phyloP scores from a whole-genome alignment of 805 yeast species.

The Schizosaccharomyces cryophilus region DNA sequence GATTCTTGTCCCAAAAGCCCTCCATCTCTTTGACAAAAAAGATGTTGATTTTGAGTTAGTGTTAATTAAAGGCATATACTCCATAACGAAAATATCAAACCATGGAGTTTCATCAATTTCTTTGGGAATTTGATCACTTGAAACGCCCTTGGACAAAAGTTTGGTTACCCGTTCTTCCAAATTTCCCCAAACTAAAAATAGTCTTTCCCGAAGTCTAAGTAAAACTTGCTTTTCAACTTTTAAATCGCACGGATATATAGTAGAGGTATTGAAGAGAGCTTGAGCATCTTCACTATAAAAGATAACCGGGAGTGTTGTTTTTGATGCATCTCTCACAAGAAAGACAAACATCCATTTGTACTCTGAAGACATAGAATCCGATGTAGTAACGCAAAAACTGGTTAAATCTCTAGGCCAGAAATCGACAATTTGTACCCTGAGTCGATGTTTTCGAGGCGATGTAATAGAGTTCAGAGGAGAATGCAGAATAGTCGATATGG shows the following conservation, averaged over 20 bases:
- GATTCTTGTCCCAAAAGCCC: background rate
- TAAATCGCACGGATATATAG: background rate
- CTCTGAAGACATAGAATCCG: background rate
- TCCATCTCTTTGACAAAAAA: background rate
- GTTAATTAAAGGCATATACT: background rate
- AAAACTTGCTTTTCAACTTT: background rate
- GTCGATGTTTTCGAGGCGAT: background rate
- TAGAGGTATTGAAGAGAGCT: background rate
- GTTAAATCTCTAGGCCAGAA: background rate
- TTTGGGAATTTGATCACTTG: background rate
- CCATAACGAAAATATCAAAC: background rate
- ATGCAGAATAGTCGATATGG: background rate
- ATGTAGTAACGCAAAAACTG: background rate
- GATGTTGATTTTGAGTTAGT: background rate
- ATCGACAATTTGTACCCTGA: background rate
- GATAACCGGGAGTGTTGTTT: background rate
- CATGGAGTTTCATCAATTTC: background rate
- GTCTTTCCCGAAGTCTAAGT: background rate
- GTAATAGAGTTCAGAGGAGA: background rate
- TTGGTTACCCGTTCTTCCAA: background rate
- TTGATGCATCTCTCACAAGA: background rate
- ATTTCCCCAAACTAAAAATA: background rate
- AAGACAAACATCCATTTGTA: background rate
- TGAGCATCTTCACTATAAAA: background rate
- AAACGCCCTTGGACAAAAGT: background rate